Conservation (phyloP, 108 stramenopile genomes). For the Skeletonema marinoi region DNA sequence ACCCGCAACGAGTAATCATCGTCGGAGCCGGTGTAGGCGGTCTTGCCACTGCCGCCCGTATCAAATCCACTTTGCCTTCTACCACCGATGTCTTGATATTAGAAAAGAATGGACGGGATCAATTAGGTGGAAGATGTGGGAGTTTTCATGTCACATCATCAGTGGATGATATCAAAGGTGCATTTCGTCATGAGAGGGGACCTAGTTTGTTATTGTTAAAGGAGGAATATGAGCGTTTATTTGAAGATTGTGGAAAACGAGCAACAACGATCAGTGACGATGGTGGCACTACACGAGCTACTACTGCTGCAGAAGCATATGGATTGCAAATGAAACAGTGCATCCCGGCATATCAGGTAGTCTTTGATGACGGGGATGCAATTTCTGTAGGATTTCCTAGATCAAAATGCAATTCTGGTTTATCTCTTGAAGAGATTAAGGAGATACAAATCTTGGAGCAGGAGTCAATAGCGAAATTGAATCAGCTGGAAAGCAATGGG, state of each 20-base stretch:
- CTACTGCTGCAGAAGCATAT: slow-evolving; percentile 44
- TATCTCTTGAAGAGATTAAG: slow-evolving; percentile 11
- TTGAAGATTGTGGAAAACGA: slow-evolving; percentile 48
- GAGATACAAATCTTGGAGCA: slow-evolving; percentile 22
- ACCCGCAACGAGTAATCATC: slow-evolving; percentile 32
- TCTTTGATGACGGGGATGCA: slow-evolving; percentile 80
- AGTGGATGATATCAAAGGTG: slow-evolving; percentile 30
- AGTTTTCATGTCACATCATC: slow-evolving; percentile 44
- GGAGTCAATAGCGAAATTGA: slow-evolving; percentile 55
- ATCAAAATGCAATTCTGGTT: not conserved
- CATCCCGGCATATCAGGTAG: slow-evolving; percentile 79
- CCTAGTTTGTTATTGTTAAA: slow-evolving; percentile 72
- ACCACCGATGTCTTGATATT: slow-evolving; percentile 46
- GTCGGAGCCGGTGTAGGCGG: slow-evolving; percentile 67
- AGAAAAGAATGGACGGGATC: slow-evolving; percentile 55
- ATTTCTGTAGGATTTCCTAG: slow-evolving; percentile 74
- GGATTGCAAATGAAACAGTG: slow-evolving; percentile 75
- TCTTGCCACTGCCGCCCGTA: slow-evolving; percentile 55
- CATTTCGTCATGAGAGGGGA: slow-evolving; percentile 83
- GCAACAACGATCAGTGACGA: not conserved
- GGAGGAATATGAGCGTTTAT: slow-evolving; percentile 63
- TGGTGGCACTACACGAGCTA: not conserved
- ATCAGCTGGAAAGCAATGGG: slow-evolving; percentile 64
- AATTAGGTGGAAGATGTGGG: slow-evolving; percentile 62
- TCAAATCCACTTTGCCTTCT: slow-evolving; percentile 25